A percentile compares a stretch with the other conserved stretches of the same genome.
These are phyloP conservation scores for Petunia secreta DNA, from an alignment of 257 asterid genomes.

Conservation along the genomic window DNA sequence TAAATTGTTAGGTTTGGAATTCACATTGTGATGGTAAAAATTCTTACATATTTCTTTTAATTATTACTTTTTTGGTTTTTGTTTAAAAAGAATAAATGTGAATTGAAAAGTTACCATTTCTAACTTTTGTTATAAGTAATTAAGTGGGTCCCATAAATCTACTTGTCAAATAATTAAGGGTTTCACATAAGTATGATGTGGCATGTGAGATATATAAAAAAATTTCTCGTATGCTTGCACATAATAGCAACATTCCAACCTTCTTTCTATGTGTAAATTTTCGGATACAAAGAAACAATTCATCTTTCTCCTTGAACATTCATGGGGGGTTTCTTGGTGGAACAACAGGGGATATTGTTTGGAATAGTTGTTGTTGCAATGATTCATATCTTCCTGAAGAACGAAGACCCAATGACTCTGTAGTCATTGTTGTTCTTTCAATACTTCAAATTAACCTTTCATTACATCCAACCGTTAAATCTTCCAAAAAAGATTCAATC, in stretches of 20 bases:
- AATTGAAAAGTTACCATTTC: no score
- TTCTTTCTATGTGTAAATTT: slow-evolving; percentile 85
- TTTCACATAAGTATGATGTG: no score
- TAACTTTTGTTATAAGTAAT: no score
- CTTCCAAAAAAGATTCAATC: background rate
- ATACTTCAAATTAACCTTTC: slow-evolving; percentile 41
- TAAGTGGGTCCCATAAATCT: no score
- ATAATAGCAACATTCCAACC: slow-evolving; percentile 86
- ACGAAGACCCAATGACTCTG: slow-evolving; percentile 91
- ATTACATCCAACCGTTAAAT: slow-evolving; percentile 10
- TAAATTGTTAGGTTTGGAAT: no score
- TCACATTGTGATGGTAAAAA: no score
- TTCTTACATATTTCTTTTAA: no score
- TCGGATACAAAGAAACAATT: slow-evolving; percentile 69
- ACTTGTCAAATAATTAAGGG: no score
- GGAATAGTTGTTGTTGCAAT: slow-evolving; percentile 61
- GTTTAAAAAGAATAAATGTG: no score
- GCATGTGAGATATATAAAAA: no score
- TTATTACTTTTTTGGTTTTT: no score
- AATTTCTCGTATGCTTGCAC: slow-evolving; percentile 26
- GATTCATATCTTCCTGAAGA: slow-evolving; percentile 94
- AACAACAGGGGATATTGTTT: slow-evolving; percentile 46
- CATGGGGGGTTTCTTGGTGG: slow-evolving; percentile 61
- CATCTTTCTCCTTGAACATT: slow-evolving; percentile 89
- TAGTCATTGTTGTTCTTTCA: slow-evolving; percentile 70